phyloP scores from a whole-genome alignment of 163 green algal species.

The Trebouxiophyceae sp. region DNA sequence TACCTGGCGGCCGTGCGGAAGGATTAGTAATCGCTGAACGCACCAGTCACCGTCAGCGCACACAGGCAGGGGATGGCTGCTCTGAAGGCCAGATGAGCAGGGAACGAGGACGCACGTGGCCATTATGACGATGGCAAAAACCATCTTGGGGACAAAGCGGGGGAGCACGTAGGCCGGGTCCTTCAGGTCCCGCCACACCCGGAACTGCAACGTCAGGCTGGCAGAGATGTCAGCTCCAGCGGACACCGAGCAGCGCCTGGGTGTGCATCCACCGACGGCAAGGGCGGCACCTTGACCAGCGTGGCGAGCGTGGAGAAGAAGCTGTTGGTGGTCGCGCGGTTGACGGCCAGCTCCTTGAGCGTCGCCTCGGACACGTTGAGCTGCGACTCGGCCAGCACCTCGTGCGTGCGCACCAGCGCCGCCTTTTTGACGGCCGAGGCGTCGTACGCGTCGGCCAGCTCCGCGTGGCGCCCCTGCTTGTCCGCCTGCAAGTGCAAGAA shows the following conservation, averaged over 20 bases:
- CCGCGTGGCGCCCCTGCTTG: slow-evolving; percentile 18
- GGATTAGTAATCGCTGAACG: too few species aligned
- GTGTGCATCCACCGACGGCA: too few species aligned
- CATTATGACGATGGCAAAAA: slow-evolving; percentile 11
- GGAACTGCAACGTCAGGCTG: too few species aligned
- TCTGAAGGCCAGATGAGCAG: too few species aligned
- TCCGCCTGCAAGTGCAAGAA: slow-evolving; percentile 26
- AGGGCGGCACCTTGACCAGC: neutral
- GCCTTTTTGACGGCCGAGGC: slow-evolving; percentile 10
- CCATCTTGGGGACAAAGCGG: slow-evolving; percentile 12
- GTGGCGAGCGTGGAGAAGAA: neutral
- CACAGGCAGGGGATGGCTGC: too few species aligned
- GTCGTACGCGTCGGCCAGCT: slow-evolving; percentile 34
- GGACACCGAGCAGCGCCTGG: too few species aligned
- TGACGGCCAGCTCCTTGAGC: slow-evolving; percentile 8
- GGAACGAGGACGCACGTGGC: too few species aligned
- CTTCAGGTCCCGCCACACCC: slow-evolving; percentile 6
- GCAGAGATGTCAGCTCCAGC: too few species aligned
- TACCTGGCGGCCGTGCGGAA: too few species aligned
- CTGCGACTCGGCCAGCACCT: slow-evolving; percentile 11
- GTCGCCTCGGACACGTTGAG: neutral
- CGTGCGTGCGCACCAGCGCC: slow-evolving; percentile 7
- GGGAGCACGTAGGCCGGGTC: slow-evolving; percentile 7
- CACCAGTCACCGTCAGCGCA: too few species aligned
- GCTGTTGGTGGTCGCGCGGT: slow-evolving; percentile 13